Evolutionary conservation across 78 protist species (phyloP).

Genomic region (Cavenderia fasciculata): DNA sequence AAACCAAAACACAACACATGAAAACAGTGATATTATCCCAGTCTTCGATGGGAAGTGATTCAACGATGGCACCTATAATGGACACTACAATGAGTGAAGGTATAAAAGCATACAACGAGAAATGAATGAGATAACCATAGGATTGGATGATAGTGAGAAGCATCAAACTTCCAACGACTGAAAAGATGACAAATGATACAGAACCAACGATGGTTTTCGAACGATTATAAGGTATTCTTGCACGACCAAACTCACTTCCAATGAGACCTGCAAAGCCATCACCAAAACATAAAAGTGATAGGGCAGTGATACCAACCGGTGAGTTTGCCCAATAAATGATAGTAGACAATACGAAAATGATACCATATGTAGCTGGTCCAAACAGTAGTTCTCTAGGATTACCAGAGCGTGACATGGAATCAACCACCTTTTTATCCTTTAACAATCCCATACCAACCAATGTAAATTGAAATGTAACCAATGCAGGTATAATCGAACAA

Average conservation of each 20-base stretch:
- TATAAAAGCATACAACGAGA: background rate
- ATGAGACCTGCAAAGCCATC: conserved; percentile 73
- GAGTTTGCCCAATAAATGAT: conserved; percentile 53
- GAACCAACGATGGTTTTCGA: conserved; percentile 47
- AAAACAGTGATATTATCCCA: conserved; percentile 73
- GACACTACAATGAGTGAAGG: conserved; percentile 16
- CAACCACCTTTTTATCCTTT: conserved; percentile 42
- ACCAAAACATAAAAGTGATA: conserved; percentile 54
- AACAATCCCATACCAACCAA: conserved; percentile 66
- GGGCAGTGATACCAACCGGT: conserved; percentile 44
- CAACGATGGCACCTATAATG: conserved; percentile 12
- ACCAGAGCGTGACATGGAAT: conserved; percentile 75
- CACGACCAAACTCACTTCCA: conserved; percentile 2
- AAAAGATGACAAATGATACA: conserved; percentile 13
- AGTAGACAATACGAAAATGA: conserved; percentile 11
- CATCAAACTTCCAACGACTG: conserved; percentile 17
- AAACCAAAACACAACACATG: background rate
- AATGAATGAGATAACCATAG: background rate
- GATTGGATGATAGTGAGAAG: background rate
- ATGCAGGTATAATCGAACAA: conserved; percentile 18
- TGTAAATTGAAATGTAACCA: conserved; percentile 32
- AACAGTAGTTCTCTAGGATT: conserved; percentile 38
- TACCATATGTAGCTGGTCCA: conserved; percentile 72
- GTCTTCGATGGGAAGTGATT: conserved; percentile 62
- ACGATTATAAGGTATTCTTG: conserved; percentile 46